These are phyloP conservation scores for Exobasidium cylindrosporum DNA, from an alignment of 1,284 basidiomycete genomes.

Conservation along the genomic window DNA sequence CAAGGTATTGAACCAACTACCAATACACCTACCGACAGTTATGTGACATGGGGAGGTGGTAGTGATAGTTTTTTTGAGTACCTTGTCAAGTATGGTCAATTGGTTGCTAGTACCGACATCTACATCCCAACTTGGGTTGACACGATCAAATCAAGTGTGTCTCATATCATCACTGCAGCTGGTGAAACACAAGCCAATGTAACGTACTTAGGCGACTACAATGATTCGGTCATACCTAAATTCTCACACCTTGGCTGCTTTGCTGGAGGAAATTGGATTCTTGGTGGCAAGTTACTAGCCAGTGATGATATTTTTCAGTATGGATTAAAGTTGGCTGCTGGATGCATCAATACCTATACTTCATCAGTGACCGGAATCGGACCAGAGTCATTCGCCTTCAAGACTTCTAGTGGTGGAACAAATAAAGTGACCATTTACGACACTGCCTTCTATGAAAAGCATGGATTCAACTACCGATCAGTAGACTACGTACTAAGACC, in stretches of 20 bases:
- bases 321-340: constrained; percentile 31
- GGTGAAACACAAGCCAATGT: constrained; percentile 22
- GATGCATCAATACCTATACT: constrained; percentile 36
- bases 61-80: constrained; percentile 48
- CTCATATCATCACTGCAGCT: constrained; percentile 31
- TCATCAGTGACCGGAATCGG: constrained; percentile 33
- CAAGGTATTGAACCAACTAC: constrained; percentile 29
- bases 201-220: constrained; percentile 37
- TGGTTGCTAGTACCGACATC: constrained; percentile 25
- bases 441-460: constrained; percentile 23
- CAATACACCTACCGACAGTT: constrained; percentile 15
- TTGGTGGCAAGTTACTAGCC: constrained; percentile 39
- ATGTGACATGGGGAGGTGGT: constrained; percentile 48
- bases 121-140: constrained; percentile 42
- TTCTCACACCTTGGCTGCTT: constrained; percentile 46
- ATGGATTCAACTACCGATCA: constrained; percentile 37
- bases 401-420: constrained; percentile 23
- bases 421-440: constrained; percentile 31
- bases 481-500: constrained; percentile 40
- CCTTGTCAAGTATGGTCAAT: constrained; percentile 40
- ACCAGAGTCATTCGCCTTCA: constrained; percentile 32
- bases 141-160: constrained; percentile 29
- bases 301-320: constrained; percentile 25
- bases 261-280: constrained; percentile 41
- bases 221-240: constrained; percentile 30